phyloP scores from a whole-genome alignment of 768 basidiomycete genomes.

The Paxillus rubicundulus region DNA sequence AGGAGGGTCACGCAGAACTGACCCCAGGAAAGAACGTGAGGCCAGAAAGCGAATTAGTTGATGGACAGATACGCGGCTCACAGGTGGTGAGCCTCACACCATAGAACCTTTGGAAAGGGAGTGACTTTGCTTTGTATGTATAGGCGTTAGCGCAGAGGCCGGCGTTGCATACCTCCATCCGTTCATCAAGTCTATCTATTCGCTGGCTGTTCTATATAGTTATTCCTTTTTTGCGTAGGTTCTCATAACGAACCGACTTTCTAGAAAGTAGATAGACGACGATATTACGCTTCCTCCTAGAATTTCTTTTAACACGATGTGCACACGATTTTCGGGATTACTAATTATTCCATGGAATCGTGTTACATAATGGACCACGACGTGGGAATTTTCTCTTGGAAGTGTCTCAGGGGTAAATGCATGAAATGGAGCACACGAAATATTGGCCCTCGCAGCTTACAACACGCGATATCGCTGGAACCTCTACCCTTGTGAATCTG shows the following conservation, averaged over 20 bases:
- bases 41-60: constrained; percentile 38
- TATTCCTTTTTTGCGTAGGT: constrained; percentile 37
- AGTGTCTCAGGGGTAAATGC: no score
- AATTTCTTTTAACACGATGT: constrained; percentile 12
- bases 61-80: constrained; percentile 36
- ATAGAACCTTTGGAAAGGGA: constrained; percentile 28
- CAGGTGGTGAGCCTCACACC: constrained; percentile 36
- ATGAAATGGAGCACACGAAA: no score
- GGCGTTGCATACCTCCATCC: constrained; percentile 24
- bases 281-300: constrained; percentile 15
- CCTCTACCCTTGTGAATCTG: no score
- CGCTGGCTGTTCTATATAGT: constrained; percentile 38
- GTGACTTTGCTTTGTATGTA: constrained; percentile 27
- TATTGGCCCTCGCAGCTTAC: no score
- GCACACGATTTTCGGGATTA: constrained; percentile 11
- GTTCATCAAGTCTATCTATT: constrained; percentile 26
- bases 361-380: no score
- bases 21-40: constrained; percentile 36
- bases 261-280: constrained; percentile 28
- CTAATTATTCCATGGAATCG: no score
- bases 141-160: constrained; percentile 25
- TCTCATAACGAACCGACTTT: constrained; percentile 17
- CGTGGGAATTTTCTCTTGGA: neutral
- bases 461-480: no score
- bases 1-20: constrained; percentile 35